Evolutionary conservation across 2,329 filamentous ascomycete species (phyloP).

Genomic region (Pseudogymnoascus sp.): DNA sequence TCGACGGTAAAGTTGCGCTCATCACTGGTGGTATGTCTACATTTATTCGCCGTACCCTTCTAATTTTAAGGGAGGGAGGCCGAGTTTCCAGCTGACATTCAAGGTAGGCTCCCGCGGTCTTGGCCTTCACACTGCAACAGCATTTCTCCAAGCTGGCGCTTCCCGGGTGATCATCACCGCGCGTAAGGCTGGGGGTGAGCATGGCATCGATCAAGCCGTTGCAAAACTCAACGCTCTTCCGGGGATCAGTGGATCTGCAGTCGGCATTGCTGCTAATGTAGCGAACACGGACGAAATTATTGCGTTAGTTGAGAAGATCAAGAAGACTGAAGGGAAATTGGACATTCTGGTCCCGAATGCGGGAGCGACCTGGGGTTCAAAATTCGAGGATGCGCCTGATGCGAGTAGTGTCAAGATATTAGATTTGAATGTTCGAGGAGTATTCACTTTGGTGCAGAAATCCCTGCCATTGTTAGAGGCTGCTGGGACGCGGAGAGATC

Average conservation of each 20-base stretch:
- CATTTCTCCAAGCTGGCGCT: constrained; percentile 60
- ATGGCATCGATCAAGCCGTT: constrained; percentile 48
- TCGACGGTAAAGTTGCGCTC: constrained; percentile 23
- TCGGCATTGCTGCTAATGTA: constrained; percentile 57
- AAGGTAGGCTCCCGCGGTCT: constrained; percentile 41
- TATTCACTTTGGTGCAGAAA: constrained; percentile 60
- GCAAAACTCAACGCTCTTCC: constrained; percentile 56
- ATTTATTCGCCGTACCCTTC: neutral
- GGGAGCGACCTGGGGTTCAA: constrained; percentile 60
- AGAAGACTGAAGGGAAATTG: constrained; percentile 46
- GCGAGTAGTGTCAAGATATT: constrained; percentile 56
- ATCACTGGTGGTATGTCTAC: constrained; percentile 23
- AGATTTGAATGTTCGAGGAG: constrained; percentile 61
- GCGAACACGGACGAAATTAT: constrained; percentile 53
- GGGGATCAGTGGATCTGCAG: constrained; percentile 47
- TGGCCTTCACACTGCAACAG: constrained; percentile 55
- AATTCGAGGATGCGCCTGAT: constrained; percentile 55
- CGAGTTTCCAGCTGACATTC: neutral
- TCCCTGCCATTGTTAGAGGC: constrained; percentile 26
- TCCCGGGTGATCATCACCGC: constrained; percentile 66
- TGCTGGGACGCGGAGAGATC: constrained; percentile 31
- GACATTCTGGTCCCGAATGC: constrained; percentile 66
- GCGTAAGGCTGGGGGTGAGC: constrained; percentile 55
- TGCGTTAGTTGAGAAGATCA: constrained; percentile 47
- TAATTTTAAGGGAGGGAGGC: neutral